phyloP scores from a whole-genome alignment of 352 stramenopile genomes.

The Salisapilia sapeloensis region DNA sequence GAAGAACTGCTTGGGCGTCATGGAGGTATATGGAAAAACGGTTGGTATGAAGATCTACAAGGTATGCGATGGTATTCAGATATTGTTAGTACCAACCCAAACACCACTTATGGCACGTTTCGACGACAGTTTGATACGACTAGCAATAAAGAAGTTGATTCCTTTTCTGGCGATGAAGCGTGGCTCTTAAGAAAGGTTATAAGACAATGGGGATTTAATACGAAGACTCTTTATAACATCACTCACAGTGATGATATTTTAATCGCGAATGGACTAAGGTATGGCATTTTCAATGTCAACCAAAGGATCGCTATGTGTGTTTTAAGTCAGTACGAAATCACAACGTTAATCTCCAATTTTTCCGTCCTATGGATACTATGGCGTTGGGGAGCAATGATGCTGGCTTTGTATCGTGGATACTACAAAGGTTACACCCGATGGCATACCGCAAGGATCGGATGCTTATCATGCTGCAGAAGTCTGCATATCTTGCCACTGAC shows the following conservation, averaged over 20 bases:
- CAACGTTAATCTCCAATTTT: constrained; percentile 13
- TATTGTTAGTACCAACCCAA: constrained; percentile 6
- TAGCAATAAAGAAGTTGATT: too few relatives aligned
- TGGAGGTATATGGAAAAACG: constrained; percentile 9
- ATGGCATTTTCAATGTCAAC: constrained; percentile 2
- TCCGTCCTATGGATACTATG: constrained; percentile 9
- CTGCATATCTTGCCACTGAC: constrained; percentile 6
- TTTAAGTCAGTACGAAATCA: constrained; percentile 9
- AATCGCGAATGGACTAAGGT: constrained; percentile 1
- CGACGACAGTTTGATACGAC: too few relatives aligned
- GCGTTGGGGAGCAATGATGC: constrained; percentile 12
- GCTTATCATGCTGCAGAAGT: constrained; percentile 5
- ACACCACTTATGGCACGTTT: constrained; percentile 2
- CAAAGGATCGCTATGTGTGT: neutral
- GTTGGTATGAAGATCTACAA: constrained; percentile 9
- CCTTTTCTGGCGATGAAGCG: too few relatives aligned
- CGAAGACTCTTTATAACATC: too few relatives aligned
- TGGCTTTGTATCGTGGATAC: constrained; percentile 5
- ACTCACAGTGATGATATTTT: too few relatives aligned
- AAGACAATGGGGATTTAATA: too few relatives aligned
- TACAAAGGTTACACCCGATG: constrained; percentile 2
- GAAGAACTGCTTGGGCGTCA: constrained; percentile 2
- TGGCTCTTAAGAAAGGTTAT: too few relatives aligned
- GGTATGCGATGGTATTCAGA: constrained; percentile 10
- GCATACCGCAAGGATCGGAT: constrained; percentile 6